A percentile compares a stretch with the other conserved stretches of the same genome.
phyloP scores from a whole-genome alignment of 176 grass and related monocot genomes.

The Musa itinerans region DNA sequence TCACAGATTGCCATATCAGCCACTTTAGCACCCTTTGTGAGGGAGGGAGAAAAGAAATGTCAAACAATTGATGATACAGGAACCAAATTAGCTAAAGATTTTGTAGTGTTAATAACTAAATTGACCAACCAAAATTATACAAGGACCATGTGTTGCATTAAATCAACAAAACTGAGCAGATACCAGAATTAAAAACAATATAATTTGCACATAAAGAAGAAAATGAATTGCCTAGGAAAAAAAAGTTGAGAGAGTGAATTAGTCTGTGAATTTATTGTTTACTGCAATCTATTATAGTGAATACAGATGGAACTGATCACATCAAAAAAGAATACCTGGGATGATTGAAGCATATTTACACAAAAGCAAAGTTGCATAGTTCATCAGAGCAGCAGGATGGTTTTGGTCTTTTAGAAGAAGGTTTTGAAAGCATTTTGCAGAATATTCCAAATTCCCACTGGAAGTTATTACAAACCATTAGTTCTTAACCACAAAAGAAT shows the following conservation, averaged over 20 bases:
- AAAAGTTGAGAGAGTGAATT: neutral
- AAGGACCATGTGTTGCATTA: too few species aligned
- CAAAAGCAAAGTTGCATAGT: slow-evolving; percentile 81
- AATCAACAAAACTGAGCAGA: too few species aligned
- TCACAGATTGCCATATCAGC: too few species aligned
- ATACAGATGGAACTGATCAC: slow-evolving; percentile 10
- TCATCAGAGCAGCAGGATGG: slow-evolving; percentile 86
- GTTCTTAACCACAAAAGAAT: neutral
- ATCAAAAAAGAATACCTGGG: slow-evolving; percentile 42
- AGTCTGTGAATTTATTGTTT: too few species aligned
- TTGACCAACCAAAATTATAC: too few species aligned
- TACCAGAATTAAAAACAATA: neutral
- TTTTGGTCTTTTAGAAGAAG: slow-evolving; percentile 94
- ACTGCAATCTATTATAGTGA: neutral
- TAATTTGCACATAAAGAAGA: neutral
- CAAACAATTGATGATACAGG: too few species aligned
- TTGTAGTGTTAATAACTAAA: too few species aligned
- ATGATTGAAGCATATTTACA: slow-evolving; percentile 72
- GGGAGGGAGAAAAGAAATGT: too few species aligned
- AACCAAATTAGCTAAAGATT: too few species aligned
- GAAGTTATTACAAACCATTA: slow-evolving; percentile 16
- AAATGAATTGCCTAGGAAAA: neutral
- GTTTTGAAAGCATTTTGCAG: slow-evolving; percentile 87
- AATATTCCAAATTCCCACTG: slow-evolving; percentile 68
- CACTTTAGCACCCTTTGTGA: too few species aligned